Conservation (phyloP, 75 land plant species). For the Larix kaempferi region DNA sequence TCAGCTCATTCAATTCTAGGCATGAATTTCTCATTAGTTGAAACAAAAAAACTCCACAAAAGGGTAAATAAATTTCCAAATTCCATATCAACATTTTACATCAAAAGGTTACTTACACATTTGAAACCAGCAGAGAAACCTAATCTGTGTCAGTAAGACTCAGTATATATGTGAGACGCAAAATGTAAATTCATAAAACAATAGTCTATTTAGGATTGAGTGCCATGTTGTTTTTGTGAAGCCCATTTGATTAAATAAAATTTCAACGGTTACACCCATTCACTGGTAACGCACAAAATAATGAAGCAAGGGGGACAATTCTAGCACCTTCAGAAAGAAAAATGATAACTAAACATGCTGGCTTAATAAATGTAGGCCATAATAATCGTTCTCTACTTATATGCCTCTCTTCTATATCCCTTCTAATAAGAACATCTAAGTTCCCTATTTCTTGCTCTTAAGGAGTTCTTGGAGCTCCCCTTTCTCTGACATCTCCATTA, state of each 20-base stretch:
- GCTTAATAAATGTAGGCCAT: background rate
- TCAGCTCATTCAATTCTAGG: background rate
- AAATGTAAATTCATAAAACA: background rate
- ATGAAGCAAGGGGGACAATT: background rate
- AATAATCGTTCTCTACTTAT: background rate
- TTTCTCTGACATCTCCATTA: conserved; percentile 77
- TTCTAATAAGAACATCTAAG: background rate
- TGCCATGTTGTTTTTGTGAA: background rate
- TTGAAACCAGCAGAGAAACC: background rate
- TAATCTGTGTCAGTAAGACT: background rate
- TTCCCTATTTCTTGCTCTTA: conserved; percentile 30
- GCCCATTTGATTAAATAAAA: background rate
- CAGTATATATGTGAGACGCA: background rate
- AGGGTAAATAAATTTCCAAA: background rate
- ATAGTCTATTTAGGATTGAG: background rate
- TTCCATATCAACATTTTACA: background rate
- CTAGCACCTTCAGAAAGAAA: background rate
- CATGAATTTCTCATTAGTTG: background rate
- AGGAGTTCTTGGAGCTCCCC: conserved; percentile 72
- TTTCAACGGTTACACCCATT: background rate
- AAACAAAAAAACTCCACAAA: background rate
- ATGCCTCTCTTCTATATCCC: background rate
- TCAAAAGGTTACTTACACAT: background rate
- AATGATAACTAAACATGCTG: background rate
- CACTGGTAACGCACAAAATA: background rate